Conservation (phyloP, 306 rosid genomes). For the Cicer chorassanicum region DNA sequence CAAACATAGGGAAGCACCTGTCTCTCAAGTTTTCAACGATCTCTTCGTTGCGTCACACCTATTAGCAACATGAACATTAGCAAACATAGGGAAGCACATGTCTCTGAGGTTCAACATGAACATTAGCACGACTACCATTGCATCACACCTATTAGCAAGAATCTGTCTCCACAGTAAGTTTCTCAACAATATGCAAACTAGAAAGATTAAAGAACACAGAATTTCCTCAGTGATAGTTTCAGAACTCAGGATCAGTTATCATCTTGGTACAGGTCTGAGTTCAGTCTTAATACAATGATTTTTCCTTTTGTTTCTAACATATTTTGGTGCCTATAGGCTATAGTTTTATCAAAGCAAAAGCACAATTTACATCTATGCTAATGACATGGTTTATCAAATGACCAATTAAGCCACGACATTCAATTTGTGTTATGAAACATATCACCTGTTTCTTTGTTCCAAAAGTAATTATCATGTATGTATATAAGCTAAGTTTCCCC, state of each 20-base stretch:
- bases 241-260: neutral
- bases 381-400: neutral
- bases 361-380: neutral
- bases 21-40: constrained; percentile 8
- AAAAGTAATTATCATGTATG: neutral
- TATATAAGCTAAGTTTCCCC: neutral
- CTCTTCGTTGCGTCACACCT: neutral
- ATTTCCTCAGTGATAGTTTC: neutral
- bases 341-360: neutral
- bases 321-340: neutral
- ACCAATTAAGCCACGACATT: neutral
- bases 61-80: neutral
- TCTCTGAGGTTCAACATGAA: constrained; percentile 27
- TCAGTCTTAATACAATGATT: neutral
- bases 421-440: too few relatives aligned
- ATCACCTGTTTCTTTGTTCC: too few relatives aligned
- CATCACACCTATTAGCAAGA: constrained; percentile 23
- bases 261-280: neutral
- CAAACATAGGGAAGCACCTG: constrained; percentile 8
- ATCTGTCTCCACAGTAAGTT: constrained; percentile 13
- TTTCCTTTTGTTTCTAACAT: neutral
- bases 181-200: constrained; percentile 3
- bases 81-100: constrained; percentile 9
- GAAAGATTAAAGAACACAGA: neutral
- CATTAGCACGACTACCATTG: neutral